These are phyloP conservation scores for Simplicillium sp. DNA, from an alignment of 2,329 filamentous ascomycete genomes.

Conservation along the genomic window DNA sequence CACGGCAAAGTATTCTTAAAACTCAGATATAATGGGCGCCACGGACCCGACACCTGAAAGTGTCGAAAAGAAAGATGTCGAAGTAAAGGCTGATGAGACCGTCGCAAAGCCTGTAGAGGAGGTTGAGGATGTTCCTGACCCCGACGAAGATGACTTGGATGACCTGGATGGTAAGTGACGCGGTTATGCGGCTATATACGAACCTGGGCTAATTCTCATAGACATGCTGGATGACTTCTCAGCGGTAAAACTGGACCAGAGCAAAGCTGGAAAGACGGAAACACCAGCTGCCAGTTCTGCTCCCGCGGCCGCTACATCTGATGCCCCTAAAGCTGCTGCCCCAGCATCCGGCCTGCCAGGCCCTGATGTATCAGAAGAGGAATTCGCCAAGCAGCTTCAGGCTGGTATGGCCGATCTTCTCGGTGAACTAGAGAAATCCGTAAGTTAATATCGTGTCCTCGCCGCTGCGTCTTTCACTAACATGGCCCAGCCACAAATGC, in stretches of 20 bases:
- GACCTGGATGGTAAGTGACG: conserved; percentile 70
- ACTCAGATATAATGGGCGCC: conserved; percentile 9
- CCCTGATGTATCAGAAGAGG: conserved; percentile 51
- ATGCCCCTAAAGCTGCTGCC: conserved; percentile 5
- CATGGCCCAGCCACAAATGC: conserved; percentile 52
- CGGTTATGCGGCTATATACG: not conserved
- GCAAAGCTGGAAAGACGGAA: conserved; percentile 13
- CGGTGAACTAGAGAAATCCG: conserved; percentile 56
- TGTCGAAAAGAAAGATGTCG: conserved; percentile 12
- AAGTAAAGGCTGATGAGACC: conserved; percentile 10
- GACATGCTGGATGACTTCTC: conserved; percentile 93
- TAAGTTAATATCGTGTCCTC: conserved; percentile 21
- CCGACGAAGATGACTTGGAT: conserved; percentile 85
- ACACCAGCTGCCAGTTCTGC: conserved; percentile 14
- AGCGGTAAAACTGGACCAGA: conserved; percentile 40
- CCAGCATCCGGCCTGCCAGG: not conserved
- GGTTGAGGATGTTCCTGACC: conserved; percentile 62
- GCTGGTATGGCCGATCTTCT: conserved; percentile 81
- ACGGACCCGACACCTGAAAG: conserved; percentile 10
- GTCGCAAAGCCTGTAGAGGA: conserved; percentile 11
- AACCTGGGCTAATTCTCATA: conserved; percentile 22
- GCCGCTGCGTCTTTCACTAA: not conserved
- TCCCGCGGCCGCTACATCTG: conserved; percentile 10
- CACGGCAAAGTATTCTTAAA: not conserved
- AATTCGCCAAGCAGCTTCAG: conserved; percentile 80